These are phyloP conservation scores for Closterium sp. DNA, from an alignment of 139 green algal genomes.

Conservation along the genomic window DNA sequence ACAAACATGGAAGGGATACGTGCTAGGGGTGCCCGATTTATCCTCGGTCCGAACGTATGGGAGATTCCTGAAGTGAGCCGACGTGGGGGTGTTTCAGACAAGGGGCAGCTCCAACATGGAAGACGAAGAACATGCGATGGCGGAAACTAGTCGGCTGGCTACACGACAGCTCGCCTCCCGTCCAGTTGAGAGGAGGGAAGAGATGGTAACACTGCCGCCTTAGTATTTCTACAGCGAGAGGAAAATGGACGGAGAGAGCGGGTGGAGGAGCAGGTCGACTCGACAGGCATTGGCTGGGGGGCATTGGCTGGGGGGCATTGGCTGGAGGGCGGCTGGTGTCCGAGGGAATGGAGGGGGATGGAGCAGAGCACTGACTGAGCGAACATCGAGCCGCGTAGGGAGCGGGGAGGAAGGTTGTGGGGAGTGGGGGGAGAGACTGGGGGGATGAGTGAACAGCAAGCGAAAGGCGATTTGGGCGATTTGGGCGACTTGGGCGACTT, in stretches of 20 bases:
- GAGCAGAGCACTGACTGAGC: too few relatives aligned
- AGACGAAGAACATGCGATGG: background rate
- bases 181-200: background rate
- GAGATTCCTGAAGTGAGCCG: background rate
- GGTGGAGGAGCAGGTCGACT: background rate
- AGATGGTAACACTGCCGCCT: background rate
- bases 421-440: background rate
- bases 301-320: too few relatives aligned
- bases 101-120: too few relatives aligned
- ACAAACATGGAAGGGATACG: background rate
- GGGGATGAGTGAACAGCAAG: too few relatives aligned
- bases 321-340: too few relatives aligned
- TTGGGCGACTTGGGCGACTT: background rate
- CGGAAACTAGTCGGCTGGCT: background rate
- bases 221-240: background rate
- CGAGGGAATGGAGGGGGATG: too few relatives aligned
- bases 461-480: background rate
- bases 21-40: background rate
- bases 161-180: background rate
- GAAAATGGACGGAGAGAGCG: background rate
- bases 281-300: too few relatives aligned
- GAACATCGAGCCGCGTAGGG: too few relatives aligned
- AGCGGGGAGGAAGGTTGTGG: too few relatives aligned
- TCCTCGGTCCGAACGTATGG: background rate
- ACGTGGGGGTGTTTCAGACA: background rate